These are phyloP conservation scores for Lepiota brunneoincarnata DNA, from an alignment of 768 basidiomycete genomes.

Conservation along the genomic window DNA sequence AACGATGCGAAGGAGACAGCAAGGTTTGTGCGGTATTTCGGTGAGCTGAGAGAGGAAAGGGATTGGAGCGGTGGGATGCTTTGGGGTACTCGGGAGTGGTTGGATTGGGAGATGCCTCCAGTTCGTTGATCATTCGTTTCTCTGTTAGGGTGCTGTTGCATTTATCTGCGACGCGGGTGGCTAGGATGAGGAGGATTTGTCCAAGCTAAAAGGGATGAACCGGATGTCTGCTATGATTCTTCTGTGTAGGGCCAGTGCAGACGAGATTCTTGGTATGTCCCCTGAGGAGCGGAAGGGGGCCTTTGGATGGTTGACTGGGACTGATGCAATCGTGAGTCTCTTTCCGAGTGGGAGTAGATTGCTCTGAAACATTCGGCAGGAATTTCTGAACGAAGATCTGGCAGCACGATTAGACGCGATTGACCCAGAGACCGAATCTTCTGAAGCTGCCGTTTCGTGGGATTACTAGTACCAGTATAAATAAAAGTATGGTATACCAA, in stretches of 20 bases:
- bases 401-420: neutral
- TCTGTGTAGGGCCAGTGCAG: slow-evolving; percentile 49
- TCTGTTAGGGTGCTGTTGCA: no score
- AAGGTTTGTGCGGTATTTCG: slow-evolving; percentile 49
- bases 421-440: neutral
- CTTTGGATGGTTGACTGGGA: slow-evolving; percentile 48
- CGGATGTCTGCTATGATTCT: slow-evolving; percentile 65
- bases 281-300: slow-evolving; percentile 43
- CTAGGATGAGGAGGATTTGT: slow-evolving; percentile 63
- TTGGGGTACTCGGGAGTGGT: slow-evolving; percentile 66
- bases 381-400: neutral
- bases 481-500: no score
- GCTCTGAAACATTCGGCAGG: neutral
- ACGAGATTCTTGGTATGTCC: slow-evolving; percentile 52
- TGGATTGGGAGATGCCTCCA: slow-evolving; percentile 46
- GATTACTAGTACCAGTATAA: no score
- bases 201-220: slow-evolving; percentile 62
- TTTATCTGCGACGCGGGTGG: neutral
- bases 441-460: neutral
- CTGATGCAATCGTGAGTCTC: slow-evolving; percentile 49
- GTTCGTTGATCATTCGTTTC: slow-evolving; percentile 2
- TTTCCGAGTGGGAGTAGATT: neutral
- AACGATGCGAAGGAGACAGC: slow-evolving; percentile 58
- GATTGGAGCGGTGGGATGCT: slow-evolving; percentile 41
- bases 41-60: slow-evolving; percentile 49